Base-by-base conservation (phyloP, 2,329 filamentous ascomycete genomes). In the Mycogone perniciosa region DNA sequence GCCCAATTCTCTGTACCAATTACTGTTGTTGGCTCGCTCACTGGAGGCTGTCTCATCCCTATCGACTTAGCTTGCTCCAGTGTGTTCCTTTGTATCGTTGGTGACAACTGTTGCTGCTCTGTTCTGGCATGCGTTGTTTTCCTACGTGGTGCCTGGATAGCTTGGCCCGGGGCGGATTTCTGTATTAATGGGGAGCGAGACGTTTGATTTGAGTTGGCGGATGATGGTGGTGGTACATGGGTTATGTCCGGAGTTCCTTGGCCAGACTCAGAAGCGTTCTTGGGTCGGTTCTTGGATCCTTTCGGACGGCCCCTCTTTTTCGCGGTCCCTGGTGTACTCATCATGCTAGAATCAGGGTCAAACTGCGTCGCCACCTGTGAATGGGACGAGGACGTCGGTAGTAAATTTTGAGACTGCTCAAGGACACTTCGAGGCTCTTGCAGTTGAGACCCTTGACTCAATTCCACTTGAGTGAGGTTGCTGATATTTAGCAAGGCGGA, bases 271-370 rank as follows among this genome's bases (percentile, higher is more conserved):
- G 48, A 31, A 4, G 46, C 55, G 6, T 63, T 55, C 50, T 67
- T 74, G 11, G 64, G 61, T 31, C 71, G 70, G 48, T 71, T 74
- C 54, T 70, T 75, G 10, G 74, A 73, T 0, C 74, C 74, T 50
- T 73, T 78, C 1, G 76, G 70, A 37, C 73, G 66, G 7, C 70
- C 67, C 53, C 63, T 62, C 48, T 67, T 68, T 46, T 62, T 66
- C 27, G 42, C 46, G 8, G 57, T 56, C 13, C 58, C 54, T 10
- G 61, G 59, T 20, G 59, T 60, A 37, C 41, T 56, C 8, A 56
- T 39, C 5, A 53, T 46, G 31, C 54, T 58, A n/a, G 56, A 47
- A 10, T 56, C 53, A 40, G 49, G 54, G 33, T 54, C 42, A 9
- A 39, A 31, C 27, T 46, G 46, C 9, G n/a, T 45, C 9, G 46